Evolutionary conservation across 78 protist genomes (phyloP), one percentile per base, ranked within the genome.

Genomic region (Speleostelium caveatum): DNA sequence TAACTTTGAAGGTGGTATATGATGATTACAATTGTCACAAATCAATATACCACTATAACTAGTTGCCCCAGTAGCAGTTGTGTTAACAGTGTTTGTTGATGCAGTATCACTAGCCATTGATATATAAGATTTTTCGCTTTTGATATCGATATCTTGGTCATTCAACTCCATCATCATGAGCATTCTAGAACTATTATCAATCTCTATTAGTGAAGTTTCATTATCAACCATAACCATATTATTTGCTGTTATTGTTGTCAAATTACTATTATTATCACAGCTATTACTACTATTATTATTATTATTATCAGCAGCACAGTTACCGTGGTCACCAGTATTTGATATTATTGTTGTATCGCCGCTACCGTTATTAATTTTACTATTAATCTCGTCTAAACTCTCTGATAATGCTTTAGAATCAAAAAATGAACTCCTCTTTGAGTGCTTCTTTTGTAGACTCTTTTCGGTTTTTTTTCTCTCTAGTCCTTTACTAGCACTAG

Each of bases 391-490:
- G 14, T 36, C 41, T 33, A 24, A 19, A 36, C 72, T 65, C n/a
- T 32, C n/a, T 33, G 28, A 5, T 49, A 65, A 28, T 49, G 74
- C 24, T 67, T 39, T 39, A 32, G 74, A 67, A 26, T 67, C 74
- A n/a, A 39, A 24, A 17, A 55, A 67, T 67, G 39, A 14, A 67
- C 39, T 67, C n/a, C n/a, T 67, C 74, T 41, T 39, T 41, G 35
- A 39, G 35, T 67, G 10, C 17, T 39, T 67, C 74, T 67, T 35
- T 67, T 67, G 2, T 41, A 21, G 21, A 6, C 24, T 67, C 12
- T 41, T 16, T 26, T 16, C 14, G 68, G 62, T 33, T 62, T 62
- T 26, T 35, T 28, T 16, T 62, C 42, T 4, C 12, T 17, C 12
- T 33, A 39, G 39, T 24, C 17, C 56, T 67, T 67, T 65, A 32